Conservation (phyloP, 1,284 basidiomycete species). For the Ceratobasidium sp. region DNA sequence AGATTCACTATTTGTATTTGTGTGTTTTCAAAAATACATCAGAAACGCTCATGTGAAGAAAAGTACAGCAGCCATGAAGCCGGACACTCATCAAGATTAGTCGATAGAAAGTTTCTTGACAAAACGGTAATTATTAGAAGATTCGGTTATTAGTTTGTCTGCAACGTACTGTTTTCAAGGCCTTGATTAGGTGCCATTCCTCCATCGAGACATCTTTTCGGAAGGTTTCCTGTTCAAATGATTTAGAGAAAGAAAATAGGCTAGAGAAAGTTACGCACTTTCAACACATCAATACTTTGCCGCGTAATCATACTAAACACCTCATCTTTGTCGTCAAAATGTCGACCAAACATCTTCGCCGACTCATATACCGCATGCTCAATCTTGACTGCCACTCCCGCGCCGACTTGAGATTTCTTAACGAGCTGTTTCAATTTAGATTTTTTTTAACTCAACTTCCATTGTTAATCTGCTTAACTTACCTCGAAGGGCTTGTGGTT, state of each 20-base stretch:
- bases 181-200: slow-evolving; percentile 95
- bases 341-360: slow-evolving; percentile 92
- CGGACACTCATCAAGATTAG: not conserved
- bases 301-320: slow-evolving; percentile 91
- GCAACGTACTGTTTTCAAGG: slow-evolving; percentile 83
- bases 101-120: slow-evolving; percentile 40
- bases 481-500: slow-evolving; percentile 89
- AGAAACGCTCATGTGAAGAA: too few relatives aligned
- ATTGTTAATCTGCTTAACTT: slow-evolving; percentile 54
- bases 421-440: slow-evolving; percentile 74
- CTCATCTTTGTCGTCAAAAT: slow-evolving; percentile 98
- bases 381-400: slow-evolving; percentile 98
- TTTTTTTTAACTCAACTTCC: too few relatives aligned
- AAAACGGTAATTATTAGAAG: not conserved
- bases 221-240: slow-evolving; percentile 75
- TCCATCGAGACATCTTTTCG: slow-evolving; percentile 91
- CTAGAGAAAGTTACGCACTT: slow-evolving; percentile 65
- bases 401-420: slow-evolving; percentile 94
- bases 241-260: slow-evolving; percentile 40
- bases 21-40: too few relatives aligned
- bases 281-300: slow-evolving; percentile 94
- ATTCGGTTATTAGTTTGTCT: not conserved
- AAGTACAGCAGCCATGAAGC: too few relatives aligned
- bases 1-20: too few relatives aligned
- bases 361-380: slow-evolving; percentile 97